Conservation (phyloP, 208 protist species). For the Endotrypanum monterogeii region DNA sequence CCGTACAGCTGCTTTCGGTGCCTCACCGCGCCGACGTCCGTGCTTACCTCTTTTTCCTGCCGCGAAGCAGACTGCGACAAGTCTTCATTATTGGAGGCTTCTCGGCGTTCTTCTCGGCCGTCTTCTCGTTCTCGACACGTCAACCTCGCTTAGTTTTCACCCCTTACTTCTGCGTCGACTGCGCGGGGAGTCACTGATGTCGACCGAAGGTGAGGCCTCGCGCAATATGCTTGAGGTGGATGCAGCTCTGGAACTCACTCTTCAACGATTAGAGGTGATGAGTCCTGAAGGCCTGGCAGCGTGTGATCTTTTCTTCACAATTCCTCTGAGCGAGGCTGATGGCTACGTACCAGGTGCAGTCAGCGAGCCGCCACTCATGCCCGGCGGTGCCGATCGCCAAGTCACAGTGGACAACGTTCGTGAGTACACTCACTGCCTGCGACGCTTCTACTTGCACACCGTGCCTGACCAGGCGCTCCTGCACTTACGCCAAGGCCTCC, state of each 20-base stretch:
- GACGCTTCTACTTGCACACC: constrained; percentile 44
- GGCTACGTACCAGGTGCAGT: constrained; percentile 1
- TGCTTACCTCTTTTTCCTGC: constrained; percentile 35
- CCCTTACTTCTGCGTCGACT: constrained; percentile 56
- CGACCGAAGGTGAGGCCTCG: constrained; percentile 1
- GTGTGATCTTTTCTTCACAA: constrained; percentile 59
- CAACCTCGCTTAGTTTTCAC: constrained; percentile 60
- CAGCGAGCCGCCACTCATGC: constrained; percentile 25
- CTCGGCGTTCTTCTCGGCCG: constrained; percentile 72
- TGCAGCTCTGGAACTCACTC: constrained; percentile 40
- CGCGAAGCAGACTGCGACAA: constrained; percentile 27
- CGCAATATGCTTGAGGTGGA: constrained; percentile 50
- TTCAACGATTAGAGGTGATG: constrained; percentile 38
- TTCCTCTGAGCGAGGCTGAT: constrained; percentile 40
- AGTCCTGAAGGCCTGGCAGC: constrained; percentile 39
- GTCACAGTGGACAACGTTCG: constrained; percentile 52
- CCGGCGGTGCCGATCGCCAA: constrained; percentile 11
- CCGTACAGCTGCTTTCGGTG: not conserved
- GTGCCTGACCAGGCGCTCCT: constrained; percentile 32
- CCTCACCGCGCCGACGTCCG: constrained; percentile 6
- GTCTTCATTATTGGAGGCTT: constrained; percentile 59
- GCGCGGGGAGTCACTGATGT: constrained; percentile 34
- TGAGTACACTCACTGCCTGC: constrained; percentile 42
- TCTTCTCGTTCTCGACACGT: constrained; percentile 55
- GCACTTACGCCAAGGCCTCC: constrained; percentile 56